Evolutionary conservation across 129 eudicot genomes (phyloP).

Genomic region (Tagetes erecta): DNA sequence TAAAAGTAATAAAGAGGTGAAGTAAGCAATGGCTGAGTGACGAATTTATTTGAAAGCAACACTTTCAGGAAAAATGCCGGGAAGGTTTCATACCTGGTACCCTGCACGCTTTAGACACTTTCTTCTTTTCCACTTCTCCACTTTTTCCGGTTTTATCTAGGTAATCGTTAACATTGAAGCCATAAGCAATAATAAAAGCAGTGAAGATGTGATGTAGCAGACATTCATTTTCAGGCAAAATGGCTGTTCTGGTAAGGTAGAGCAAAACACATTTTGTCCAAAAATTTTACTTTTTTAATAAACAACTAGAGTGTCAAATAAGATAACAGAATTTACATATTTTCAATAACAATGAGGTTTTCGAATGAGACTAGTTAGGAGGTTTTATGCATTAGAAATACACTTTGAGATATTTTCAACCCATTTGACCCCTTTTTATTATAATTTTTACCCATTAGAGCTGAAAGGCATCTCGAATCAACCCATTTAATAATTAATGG

Average conservation of each 20-base stretch:
- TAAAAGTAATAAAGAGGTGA: constrained; percentile 37
- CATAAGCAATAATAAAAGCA: constrained; percentile 27
- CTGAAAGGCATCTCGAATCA: neutral
- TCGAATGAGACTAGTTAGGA: neutral
- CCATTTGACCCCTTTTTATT: neutral
- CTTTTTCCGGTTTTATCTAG: constrained; percentile 36
- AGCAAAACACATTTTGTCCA: neutral
- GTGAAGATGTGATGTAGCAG: constrained; percentile 16
- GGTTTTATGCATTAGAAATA: constrained; percentile 6
- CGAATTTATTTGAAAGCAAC: constrained; percentile 2
- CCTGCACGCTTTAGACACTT: constrained; percentile 30
- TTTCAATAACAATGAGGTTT: neutral
- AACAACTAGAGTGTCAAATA: neutral
- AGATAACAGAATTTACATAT: neutral
- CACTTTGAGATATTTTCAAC: neutral
- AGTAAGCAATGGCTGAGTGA: constrained; percentile 28
- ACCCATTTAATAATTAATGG: constrained; percentile 8
- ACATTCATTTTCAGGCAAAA: neutral
- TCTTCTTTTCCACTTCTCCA: constrained; percentile 34
- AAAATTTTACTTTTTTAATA: neutral
- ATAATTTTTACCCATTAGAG: neutral
- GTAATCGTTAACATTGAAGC: constrained; percentile 36
- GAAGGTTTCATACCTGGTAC: constrained; percentile 48
- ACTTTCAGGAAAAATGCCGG: constrained; percentile 16
- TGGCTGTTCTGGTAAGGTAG: neutral